Evolutionary conservation across 83 land plant genomes (phyloP), one percentile per base, ranked within the genome.

Genomic region (Larix sibirica): DNA sequence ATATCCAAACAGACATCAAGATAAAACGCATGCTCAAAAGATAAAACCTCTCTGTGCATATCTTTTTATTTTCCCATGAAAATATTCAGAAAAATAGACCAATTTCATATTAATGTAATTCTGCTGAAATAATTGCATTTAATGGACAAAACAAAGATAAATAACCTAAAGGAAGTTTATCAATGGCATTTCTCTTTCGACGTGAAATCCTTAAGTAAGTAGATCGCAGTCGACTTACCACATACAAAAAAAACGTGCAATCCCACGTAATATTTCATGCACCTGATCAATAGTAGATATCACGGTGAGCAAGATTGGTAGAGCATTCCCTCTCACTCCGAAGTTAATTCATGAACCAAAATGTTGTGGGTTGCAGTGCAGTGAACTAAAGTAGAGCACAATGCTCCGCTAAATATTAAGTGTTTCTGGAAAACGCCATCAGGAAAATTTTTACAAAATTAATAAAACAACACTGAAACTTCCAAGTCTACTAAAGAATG

Each of bases 281-380:
- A 75, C 79, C 79, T 75, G 79, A 75, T 24, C 79, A 75, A 75
- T 75, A 50, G 79, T 50, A 75, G 60, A 75, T 75, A 75, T 61
- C 50, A 75, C 79, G 54, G 79, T 50, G 33, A 50, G 18, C n/a
- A 75, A 50, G 24, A 50, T 75, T 47, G 79, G 79, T 60, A 75
- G 59, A 75, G 10, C 60, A 75, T 24, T 59, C 79, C 79, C 33
- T 14, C 40, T 73, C 77, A 73, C 42, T 50, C 26, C 24, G 59
- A 75, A 75, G 79, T 47, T 21, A 44, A 44, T 74, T 75, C 26
- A 75, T 75, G 58, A 47, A 75, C 79, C 61, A 33, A 75, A 75
- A 75, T 75, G 60, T 44, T 24, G 28, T 75, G 56, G 79, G 33
- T 21, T 75, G 31, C 33, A 50, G 79, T 75, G 59, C 42, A 47